Percentiles rank a stretch among this genome's conserved stretches.
These are phyloP conservation scores for Neurospora sp. DNA, from an alignment of 2,329 filamentous ascomycete species.

Conservation along the genomic window DNA sequence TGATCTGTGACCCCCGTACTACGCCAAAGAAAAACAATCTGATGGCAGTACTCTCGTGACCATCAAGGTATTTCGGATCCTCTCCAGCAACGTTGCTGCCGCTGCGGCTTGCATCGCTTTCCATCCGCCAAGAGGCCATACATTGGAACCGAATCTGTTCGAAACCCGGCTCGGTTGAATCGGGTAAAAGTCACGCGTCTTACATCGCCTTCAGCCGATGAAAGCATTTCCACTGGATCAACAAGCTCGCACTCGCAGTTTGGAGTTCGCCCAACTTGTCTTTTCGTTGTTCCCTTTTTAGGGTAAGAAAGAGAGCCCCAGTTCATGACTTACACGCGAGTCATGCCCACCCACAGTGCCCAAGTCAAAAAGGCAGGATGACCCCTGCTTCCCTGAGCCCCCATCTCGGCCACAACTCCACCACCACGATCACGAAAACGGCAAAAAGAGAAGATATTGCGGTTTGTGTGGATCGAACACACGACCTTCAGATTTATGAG, in stretches of 20 bases:
- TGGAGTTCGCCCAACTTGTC: too few species aligned
- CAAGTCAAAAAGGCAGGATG: background rate
- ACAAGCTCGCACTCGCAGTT: too few species aligned
- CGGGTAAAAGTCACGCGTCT: background rate
- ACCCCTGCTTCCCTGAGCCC: background rate
- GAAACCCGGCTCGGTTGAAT: background rate
- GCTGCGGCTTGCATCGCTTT: background rate
- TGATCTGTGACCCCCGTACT: background rate
- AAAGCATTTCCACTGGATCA: background rate
- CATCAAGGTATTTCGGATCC: background rate
- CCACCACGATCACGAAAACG: background rate
- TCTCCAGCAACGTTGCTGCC: background rate
- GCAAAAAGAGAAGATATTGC: background rate
- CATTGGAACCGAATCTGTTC: background rate
- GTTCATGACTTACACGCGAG: background rate
- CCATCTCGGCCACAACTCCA: background rate
- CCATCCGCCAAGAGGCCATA: background rate
- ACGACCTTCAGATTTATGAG: too few species aligned
- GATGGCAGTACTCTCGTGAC: background rate
- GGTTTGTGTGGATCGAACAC: background rate
- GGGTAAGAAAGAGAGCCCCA: background rate
- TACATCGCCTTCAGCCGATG: background rate
- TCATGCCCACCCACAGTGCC: background rate
- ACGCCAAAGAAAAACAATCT: background rate
- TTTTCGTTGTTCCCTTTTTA: background rate